These are phyloP conservation scores for Trichoderma harzianum DNA, from an alignment of 2,329 filamentous ascomycete genomes.

Conservation along the genomic window DNA sequence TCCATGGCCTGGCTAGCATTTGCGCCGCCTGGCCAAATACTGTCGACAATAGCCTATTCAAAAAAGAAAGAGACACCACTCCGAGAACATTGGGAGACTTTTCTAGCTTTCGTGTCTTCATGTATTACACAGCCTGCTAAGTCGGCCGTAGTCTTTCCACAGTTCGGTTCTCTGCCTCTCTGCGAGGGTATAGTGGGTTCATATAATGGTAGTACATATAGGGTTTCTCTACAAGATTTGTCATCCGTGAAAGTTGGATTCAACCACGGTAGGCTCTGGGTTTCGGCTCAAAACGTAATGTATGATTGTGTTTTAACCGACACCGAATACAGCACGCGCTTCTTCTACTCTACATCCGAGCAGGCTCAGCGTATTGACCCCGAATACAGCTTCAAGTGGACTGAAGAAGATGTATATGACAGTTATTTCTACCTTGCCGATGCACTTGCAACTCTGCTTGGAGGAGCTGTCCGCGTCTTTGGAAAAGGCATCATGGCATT, in stretches of 20 bases:
- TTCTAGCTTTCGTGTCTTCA: neutral
- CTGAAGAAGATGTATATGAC: neutral
- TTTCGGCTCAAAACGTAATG: neutral
- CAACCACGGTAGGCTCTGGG: neutral
- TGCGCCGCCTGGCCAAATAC: neutral
- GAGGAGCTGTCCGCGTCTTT: neutral
- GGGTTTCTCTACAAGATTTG: neutral
- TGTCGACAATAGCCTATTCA: neutral
- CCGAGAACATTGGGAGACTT: neutral
- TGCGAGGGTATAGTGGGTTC: neutral
- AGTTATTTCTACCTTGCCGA: neutral
- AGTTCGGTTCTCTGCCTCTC: neutral
- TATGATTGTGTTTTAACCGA: neutral
- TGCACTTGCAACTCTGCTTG: neutral
- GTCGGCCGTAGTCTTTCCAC: fast-evolving
- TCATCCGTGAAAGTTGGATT: neutral
- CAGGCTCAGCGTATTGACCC: neutral
- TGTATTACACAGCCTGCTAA: neutral
- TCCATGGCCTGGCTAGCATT: neutral
- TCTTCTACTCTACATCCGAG: neutral
- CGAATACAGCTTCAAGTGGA: neutral
- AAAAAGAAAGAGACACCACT: neutral
- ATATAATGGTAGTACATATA: neutral
- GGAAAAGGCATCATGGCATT: neutral
- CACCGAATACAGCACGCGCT: neutral